phyloP scores from a whole-genome alignment of 306 rosid species.

The Crotalaria pallida region DNA sequence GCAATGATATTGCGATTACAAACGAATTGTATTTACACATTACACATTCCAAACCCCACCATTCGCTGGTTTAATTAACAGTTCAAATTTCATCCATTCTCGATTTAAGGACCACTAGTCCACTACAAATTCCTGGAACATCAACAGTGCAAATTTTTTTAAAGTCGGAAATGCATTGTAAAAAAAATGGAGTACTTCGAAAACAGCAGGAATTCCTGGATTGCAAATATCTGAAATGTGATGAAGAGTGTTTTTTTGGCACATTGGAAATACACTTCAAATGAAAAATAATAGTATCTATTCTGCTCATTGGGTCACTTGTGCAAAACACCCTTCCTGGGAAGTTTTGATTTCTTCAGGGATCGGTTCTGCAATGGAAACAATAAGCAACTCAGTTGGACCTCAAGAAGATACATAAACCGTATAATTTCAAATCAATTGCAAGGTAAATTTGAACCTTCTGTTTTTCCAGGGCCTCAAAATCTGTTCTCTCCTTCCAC shows the following conservation, averaged over 20 bases:
- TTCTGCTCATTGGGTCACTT: conserved; percentile 35
- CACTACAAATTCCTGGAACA: neutral
- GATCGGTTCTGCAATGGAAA: conserved; percentile 50
- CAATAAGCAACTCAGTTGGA: neutral
- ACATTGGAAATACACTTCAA: neutral
- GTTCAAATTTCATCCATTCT: neutral
- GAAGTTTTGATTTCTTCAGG: conserved; percentile 63
- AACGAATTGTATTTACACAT: too few species aligned
- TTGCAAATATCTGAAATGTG: neutral
- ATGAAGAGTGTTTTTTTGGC: neutral
- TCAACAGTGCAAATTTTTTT: neutral
- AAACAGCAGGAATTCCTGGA: neutral
- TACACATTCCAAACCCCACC: too few species aligned
- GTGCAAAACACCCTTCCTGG: conserved; percentile 81
- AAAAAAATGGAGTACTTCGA: neutral
- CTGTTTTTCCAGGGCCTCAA: conserved; percentile 64
- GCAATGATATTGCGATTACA: too few species aligned
- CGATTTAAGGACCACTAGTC: neutral
- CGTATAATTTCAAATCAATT: neutral
- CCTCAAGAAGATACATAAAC: neutral
- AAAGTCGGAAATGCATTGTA: neutral
- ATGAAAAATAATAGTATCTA: neutral
- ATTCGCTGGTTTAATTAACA: too few species aligned
- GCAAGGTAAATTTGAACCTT: conserved; percentile 44
- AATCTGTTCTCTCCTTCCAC: conserved; percentile 92